Evolutionary conservation across 192 early-diverging fungal species (phyloP).

Genomic region (Umbelopsis sp.): DNA sequence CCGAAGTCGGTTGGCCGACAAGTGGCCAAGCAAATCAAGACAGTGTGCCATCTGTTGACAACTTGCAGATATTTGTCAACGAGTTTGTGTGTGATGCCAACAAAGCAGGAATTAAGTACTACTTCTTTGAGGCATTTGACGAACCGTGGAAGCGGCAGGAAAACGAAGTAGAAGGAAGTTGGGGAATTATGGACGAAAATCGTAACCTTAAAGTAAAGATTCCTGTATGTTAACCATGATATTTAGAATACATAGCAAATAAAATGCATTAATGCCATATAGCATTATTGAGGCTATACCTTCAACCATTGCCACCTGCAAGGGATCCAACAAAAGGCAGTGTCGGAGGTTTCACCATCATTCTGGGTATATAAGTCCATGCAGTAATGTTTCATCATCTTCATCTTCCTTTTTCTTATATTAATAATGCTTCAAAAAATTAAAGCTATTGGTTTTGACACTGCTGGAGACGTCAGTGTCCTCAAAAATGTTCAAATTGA

Average conservation of each 20-base stretch:
- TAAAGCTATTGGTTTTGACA: not conserved
- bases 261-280: too few species aligned
- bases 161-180: slow-evolving; percentile 44
- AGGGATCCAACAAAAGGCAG: too few species aligned
- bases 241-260: too few species aligned
- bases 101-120: slow-evolving; percentile 55
- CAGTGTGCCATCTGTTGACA: slow-evolving; percentile 57
- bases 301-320: too few species aligned
- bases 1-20: slow-evolving; percentile 76
- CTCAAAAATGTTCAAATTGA: slow-evolving; percentile 26
- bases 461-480: not conserved
- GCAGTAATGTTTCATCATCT: too few species aligned
- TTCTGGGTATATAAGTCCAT: too few species aligned
- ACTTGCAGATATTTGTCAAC: slow-evolving; percentile 63
- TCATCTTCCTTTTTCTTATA: too few species aligned
- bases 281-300: too few species aligned
- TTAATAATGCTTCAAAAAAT: slow-evolving; percentile 7
- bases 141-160: slow-evolving; percentile 65
- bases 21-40: slow-evolving; percentile 44
- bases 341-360: too few species aligned
- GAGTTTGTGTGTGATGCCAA: slow-evolving; percentile 66
- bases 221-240: slow-evolving; percentile 30
- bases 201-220: slow-evolving; percentile 45
- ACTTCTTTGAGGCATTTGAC: slow-evolving; percentile 71
- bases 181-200: slow-evolving; percentile 42